These are phyloP conservation scores for Talaromyces sp. DNA, from an alignment of 2,329 filamentous ascomycete genomes.

Conservation along the genomic window DNA sequence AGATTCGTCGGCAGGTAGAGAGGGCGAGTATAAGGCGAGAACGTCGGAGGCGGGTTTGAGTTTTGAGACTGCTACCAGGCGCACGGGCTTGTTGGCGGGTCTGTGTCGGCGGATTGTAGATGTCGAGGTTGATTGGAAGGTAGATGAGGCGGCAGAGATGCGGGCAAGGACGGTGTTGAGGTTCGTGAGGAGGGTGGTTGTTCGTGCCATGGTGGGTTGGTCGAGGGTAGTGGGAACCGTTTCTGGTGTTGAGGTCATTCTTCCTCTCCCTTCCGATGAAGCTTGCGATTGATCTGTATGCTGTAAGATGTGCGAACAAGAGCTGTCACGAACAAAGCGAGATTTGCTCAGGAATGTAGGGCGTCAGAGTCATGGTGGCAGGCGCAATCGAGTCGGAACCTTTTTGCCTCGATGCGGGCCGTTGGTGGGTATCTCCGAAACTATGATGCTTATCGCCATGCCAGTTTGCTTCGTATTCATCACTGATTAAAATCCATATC, in stretches of 20 bases:
- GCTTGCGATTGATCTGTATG: background rate
- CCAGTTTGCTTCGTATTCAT: background rate
- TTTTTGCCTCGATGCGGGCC: background rate
- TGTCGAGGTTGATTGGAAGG: slow-evolving; percentile 36
- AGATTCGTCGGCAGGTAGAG: slow-evolving; percentile 24
- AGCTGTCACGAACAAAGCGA: background rate
- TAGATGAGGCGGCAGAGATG: slow-evolving; percentile 42
- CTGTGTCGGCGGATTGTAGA: slow-evolving; percentile 18
- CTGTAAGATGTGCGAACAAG: background rate
- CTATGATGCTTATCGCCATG: slow-evolving; percentile 1
- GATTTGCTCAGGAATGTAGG: background rate
- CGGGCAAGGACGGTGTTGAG: slow-evolving; percentile 59
- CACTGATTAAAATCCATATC: no score
- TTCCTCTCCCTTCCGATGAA: background rate
- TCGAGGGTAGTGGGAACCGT: background rate
- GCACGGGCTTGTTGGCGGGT: slow-evolving; percentile 33
- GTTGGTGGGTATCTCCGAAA: background rate
- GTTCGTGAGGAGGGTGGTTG: slow-evolving; percentile 61
- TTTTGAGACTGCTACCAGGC: slow-evolving; percentile 93
- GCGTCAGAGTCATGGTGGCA: background rate
- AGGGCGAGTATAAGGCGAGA: slow-evolving; percentile 70
- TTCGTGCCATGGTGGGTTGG: slow-evolving; percentile 51
- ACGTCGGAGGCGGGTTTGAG: slow-evolving; percentile 92
- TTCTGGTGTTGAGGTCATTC: slow-evolving; percentile 1
- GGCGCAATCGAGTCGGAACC: background rate